Evolutionary conservation across 1,284 basidiomycete species (phyloP), one percentile per base, ranked within the genome.

Genomic region (Fistulinella cinereoalba): DNA sequence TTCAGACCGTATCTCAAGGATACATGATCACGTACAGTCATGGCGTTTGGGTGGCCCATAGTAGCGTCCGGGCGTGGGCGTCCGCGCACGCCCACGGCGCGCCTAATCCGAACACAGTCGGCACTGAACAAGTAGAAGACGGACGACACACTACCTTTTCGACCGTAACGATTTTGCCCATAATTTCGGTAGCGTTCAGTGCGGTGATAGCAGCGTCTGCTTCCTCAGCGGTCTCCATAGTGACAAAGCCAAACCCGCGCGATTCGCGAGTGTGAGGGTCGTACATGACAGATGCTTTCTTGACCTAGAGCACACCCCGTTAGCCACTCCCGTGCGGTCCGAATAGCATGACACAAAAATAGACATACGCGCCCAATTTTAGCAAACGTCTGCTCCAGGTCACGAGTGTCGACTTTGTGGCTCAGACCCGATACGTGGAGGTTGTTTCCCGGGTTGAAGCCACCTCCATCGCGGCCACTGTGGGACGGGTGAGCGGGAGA

Each of bases 211-310:
- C 92, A 41, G 88, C 88, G 45, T 95, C 89, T 6, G 95, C 96
- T 61, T 97, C 94, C 56, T 92, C 91, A 34, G 62, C 67, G 29
- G 79, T 79, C 65, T 92, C 90, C 85, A 96, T 95, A 47, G 93
- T 97, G 62, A 99, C 96, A 69, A 99, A 99, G 37, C 92, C 96
- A 60, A 99, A 98, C 31, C 95, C 96, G 62, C 96, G 91, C 46
- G 93, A 94, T 64, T 97, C 95, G 60, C 92, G 87, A 51, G 88
- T 87, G 72, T 97, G 96, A 23, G 96, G 95, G 73, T 99, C 96
- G 62, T 88, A 88, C 92, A 97, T 97, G 69, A 98, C 86, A 50
- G 92, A 89, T 33, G 88, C 89, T 70, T 97, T 90, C 61, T 86
- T 77, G 52, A 90, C 85, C 88, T 90, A 50, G 36, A 49, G 34